Conservation (phyloP, 2,329 filamentous ascomycete species). For the Byssothecium circinans region DNA sequence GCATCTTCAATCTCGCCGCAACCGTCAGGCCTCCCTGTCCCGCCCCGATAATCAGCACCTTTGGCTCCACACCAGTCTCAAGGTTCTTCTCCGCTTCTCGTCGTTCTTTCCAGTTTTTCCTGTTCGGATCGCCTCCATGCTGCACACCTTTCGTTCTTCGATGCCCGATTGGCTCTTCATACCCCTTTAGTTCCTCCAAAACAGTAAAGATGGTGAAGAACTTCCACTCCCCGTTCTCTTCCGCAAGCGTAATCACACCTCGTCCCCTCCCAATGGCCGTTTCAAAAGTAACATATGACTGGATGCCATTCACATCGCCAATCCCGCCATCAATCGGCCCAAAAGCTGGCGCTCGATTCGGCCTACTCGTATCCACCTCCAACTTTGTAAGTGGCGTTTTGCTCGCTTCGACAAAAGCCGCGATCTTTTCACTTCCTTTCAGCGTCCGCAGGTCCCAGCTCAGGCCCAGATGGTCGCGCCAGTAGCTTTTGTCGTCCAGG, state of each 20-base stretch:
- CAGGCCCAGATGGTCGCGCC: conserved; percentile 61
- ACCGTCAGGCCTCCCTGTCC: conserved; percentile 50
- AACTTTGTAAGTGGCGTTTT: conserved; percentile 37
- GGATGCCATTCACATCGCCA: conserved; percentile 33
- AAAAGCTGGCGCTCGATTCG: conserved; percentile 24
- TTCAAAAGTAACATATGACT: conserved; percentile 35
- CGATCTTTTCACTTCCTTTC: conserved; percentile 48
- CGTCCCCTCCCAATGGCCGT: conserved; percentile 32
- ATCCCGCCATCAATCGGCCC: conserved; percentile 29
- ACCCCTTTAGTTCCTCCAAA: conserved; percentile 42
- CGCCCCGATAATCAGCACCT: conserved; percentile 40
- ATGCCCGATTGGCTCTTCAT: conserved; percentile 31
- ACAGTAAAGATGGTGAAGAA: conserved; percentile 45
- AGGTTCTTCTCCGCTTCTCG: conserved; percentile 31
- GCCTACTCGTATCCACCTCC: conserved; percentile 32
- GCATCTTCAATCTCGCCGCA: conserved; percentile 48
- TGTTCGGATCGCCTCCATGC: conserved; percentile 29
- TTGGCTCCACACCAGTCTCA: conserved; percentile 28
- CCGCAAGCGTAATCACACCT: conserved; percentile 39
- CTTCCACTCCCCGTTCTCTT: conserved; percentile 41
- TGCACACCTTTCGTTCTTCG: conserved; percentile 32
- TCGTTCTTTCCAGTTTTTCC: conserved; percentile 36
- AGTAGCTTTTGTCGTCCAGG: conserved; percentile 55
- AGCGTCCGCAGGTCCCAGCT: conserved; percentile 60
- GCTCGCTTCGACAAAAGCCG: conserved; percentile 39